Base-by-base conservation (phyloP, 2,329 filamentous ascomycete species). In the Talaromyces sp. region DNA sequence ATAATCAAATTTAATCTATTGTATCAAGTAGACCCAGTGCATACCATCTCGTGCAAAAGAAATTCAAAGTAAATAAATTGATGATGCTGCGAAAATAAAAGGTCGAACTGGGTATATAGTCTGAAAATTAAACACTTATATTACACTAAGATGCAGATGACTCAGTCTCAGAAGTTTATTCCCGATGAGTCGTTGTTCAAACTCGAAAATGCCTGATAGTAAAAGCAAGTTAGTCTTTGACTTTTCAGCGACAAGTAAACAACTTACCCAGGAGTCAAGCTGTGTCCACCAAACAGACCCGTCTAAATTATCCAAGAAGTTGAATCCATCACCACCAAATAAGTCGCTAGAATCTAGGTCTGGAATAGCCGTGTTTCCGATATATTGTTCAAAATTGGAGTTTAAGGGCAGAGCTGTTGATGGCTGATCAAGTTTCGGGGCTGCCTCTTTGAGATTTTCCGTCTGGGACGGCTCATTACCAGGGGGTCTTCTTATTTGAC, bases 221-320 rank as follows among this genome's bases (percentile, higher is more conserved):
- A 63, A 17, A 30, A 57, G 67, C 39, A 67, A 59, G 15, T 4
- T 57, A 58, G 30, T 33, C 11, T 53, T 17, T 17, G 27, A n/a
- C 30, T 53, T 17, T 30, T 53, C 13, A 30, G 27, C 30, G 15
- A 1, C 15, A 42, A 56, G 19, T 10, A 28, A 27, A 53, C 28
- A 5, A 66, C 72, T 61, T 63, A 75, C 74, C 74, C 73, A 76
- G 28, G 73, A 74, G 60, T 76, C 74, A 36, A 75, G 64, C 30
- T 76, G 73, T 15, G 73, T 69, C 73, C 74, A 76, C 73, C 73
- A 75, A 22, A 71, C 64, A 2, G 73, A 73, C 6, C 73, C 72
- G n/a, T 75, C 74, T 7, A 75, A 63, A 25, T 69, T 75, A 17
- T 73, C 72, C 44, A 76, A 62, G 28, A 73, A 65, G 7, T 69